Evolutionary conservation across 352 stramenopile species (phyloP), one percentile per base, ranked within the genome.

Genomic region (Peronospora farinosa): DNA sequence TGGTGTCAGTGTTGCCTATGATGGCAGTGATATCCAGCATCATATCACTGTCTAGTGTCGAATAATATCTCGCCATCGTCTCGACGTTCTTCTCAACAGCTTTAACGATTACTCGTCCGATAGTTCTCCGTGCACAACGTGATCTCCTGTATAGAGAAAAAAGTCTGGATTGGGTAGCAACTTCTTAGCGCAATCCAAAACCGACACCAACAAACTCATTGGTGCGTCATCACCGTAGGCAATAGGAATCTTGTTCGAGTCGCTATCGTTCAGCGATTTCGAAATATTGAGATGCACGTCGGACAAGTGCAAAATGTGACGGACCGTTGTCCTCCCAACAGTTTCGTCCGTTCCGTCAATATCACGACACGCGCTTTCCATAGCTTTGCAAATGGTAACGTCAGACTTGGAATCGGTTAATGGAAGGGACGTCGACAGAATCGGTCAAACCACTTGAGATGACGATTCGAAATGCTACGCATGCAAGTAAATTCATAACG

Each of bases 271-370:
- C 7, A 83, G 45, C 10, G 64, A 66, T n/a, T 50, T 11, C n/a
- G 78, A 86, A 25, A 85, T 63, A 48, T 89, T 88, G 28, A 92
- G 57, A 36, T 92, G 77, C 11, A 89, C 78, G 43, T 92, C 80
- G 13, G 78, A 88, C 44, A 89, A 88, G 63, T 92, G 77, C 48
- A 92, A 62, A 54, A 92, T 89, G 32, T 75, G 60, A 12, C 51
- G 46, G 10, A 61, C 39, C n/a, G 23, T 48, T 25, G 15, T 9
- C 5, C n/a, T 10, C 15, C 0, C 35, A 19, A 12, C 16, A 6
- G 7, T 31, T 9, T 31, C 21, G 23, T 51, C 42, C 40, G 2
- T n/a, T 5, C 10, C 32, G 30, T 8, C n/a, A 11, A n/a, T 15
- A 4, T 41, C 36, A 13, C 1, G 35, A 15, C 10, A 36, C 15